Base-by-base conservation (phyloP, 2,329 filamentous ascomycete species). In the Coniochaeta sp. region DNA sequence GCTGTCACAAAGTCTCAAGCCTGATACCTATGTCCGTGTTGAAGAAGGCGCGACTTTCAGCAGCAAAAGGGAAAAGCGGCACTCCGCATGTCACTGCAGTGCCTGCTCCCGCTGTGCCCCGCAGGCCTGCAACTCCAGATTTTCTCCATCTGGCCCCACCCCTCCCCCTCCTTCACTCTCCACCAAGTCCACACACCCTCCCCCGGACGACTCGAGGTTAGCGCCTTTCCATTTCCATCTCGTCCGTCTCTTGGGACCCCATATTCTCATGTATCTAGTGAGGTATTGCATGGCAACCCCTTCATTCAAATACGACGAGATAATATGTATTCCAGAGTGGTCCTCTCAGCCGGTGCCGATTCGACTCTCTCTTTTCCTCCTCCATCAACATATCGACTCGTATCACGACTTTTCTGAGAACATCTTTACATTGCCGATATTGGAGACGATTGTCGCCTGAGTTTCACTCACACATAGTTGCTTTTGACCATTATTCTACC, bases 321-420 rank as follows among this genome's bases (percentile, higher is more conserved):
- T 38, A 38, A 52, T 57, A 57, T 57, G 28, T 57, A 57, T 57
- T 57, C 54, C 34, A n/a, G n/a, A n/a, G n/a, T n/a, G n/a, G n/a
- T 22, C 31, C 31, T 26, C 34, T 34, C 28, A 19, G 34, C 31
- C 31, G 54, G 54, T 57, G 54, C 31, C n/a, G 54, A 38, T 24
- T 19, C 26, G 22, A 14, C 31, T 57, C 54, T 38, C 16, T 22
- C 17, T 38, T n/a, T 22, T 47, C 12, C 26, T 31, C 24, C 47
- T 52, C 26, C 22, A 28, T 31, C 22, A 31, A 16, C 47, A 17
- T 52, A 6, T 47, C 14, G 26, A 28, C 47, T 14, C 47, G 14
- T 52, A 7, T n/a, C 8, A 31, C 47, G 22, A 16, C 31, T 47
- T 11, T 24, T 47, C 19, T 47, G 43, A 47, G 43, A 47, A n/a